Evolutionary conservation across 768 basidiomycete genomes (phyloP).

Genomic region (Tricholoma furcatifolium): DNA sequence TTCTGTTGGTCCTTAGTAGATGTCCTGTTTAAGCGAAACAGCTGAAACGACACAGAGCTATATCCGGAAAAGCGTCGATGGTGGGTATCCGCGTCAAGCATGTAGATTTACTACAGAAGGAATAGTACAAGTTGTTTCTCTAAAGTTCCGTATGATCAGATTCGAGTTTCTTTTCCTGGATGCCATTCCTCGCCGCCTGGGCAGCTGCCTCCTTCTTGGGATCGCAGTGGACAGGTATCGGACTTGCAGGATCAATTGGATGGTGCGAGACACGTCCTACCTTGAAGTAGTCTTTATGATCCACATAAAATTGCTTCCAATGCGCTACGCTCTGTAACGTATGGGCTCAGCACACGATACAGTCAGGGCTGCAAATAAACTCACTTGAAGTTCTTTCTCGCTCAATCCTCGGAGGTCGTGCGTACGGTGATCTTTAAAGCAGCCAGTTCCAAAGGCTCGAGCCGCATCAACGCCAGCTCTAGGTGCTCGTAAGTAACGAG

Average conservation of each 20-base stretch:
- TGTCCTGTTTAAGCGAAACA: not conserved
- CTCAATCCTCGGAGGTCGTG: slow-evolving; percentile 86
- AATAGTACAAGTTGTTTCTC: not conserved
- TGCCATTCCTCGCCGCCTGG: slow-evolving; percentile 26
- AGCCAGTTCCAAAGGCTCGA: slow-evolving; percentile 90
- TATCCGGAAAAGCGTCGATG: no score
- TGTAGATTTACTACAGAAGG: not conserved
- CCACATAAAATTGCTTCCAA: slow-evolving; percentile 89
- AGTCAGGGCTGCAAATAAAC: slow-evolving; percentile 19
- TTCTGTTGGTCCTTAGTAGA: no score
- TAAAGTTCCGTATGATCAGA: slow-evolving; percentile 38
- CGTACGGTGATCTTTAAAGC: slow-evolving; percentile 87
- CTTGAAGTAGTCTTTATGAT: slow-evolving; percentile 77
- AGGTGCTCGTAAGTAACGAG: slow-evolving; percentile 17
- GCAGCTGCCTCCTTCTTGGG: slow-evolving; percentile 49
- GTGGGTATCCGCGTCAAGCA: not conserved
- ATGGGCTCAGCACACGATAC: not conserved
- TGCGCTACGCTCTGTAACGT: slow-evolving; percentile 63
- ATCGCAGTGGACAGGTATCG: slow-evolving; percentile 75
- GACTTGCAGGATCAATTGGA: slow-evolving; percentile 73
- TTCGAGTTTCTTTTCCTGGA: slow-evolving; percentile 20
- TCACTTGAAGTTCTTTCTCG: slow-evolving; percentile 67
- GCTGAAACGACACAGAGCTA: not conserved
- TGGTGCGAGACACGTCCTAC: slow-evolving; percentile 76
- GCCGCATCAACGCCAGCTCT: slow-evolving; percentile 89